Evolutionary conservation across 768 basidiomycete species (phyloP).

Genomic region (Calocybe gangraenosa): DNA sequence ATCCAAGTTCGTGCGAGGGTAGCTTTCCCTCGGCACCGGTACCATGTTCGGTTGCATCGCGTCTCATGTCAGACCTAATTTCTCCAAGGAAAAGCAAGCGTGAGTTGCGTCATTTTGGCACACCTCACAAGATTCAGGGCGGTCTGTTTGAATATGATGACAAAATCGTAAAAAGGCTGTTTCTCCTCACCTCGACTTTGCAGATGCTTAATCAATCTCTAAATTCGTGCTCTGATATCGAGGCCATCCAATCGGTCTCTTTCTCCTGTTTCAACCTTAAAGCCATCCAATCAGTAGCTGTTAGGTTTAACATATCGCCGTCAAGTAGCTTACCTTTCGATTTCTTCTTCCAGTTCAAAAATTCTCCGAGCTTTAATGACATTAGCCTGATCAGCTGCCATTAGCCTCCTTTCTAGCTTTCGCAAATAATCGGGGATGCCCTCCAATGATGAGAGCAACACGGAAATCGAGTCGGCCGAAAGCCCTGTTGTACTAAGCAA

Average conservation of each 20-base stretch:
- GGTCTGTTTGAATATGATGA: too few relatives aligned
- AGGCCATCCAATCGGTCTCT: too few relatives aligned
- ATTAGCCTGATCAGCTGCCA: conserved; percentile 31
- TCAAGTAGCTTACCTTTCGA: conserved; percentile 19
- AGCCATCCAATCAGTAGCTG: neutral
- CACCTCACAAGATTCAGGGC: too few relatives aligned
- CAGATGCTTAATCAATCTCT: too few relatives aligned
- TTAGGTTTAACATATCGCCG: neutral
- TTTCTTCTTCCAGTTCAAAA: conserved; percentile 22
- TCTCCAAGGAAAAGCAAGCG: too few relatives aligned
- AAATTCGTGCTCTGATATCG: too few relatives aligned
- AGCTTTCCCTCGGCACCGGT: too few relatives aligned
- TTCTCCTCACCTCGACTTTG: too few relatives aligned
- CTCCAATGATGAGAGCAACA: conserved; percentile 10
- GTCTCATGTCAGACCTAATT: neutral
- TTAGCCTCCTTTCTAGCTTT: conserved; percentile 34
- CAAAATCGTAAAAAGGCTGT: too few relatives aligned
- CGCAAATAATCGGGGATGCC: conserved; percentile 24
- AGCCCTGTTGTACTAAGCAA: conserved; percentile 1
- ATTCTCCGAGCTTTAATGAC: conserved; percentile 30
- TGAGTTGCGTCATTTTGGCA: too few relatives aligned
- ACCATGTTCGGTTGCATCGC: neutral
- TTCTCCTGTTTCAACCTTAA: conserved; percentile 11
- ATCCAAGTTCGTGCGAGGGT: too few relatives aligned
- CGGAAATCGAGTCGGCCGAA: conserved; percentile 22